Conservation (phyloP, 305 asterid species). For the Rubia tinctorum region DNA sequence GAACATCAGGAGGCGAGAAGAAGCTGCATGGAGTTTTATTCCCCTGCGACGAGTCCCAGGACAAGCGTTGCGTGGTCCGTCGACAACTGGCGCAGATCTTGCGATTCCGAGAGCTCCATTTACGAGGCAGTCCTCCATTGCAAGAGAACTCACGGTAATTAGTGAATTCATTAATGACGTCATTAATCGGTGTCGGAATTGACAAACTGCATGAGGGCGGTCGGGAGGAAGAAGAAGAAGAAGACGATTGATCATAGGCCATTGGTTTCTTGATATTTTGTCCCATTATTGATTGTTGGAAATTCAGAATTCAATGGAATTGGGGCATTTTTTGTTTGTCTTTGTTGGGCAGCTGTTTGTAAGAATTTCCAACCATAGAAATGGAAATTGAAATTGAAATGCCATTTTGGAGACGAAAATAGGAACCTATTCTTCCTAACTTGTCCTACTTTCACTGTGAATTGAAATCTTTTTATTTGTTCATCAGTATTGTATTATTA, state of each 20-base stretch:
- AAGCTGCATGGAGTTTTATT: conserved; percentile 20
- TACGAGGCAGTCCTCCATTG: conserved; percentile 89
- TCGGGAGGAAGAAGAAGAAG: conserved; percentile 6
- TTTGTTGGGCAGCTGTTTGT: conserved; percentile 7
- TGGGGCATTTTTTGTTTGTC: conserved; percentile 18
- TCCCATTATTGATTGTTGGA: background rate
- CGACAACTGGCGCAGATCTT: conserved; percentile 62
- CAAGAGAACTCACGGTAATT: conserved; percentile 63
- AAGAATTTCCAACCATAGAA: conserved; percentile 8
- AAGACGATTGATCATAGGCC: background rate
- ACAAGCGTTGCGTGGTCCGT: conserved; percentile 50
- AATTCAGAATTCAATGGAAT: background rate
- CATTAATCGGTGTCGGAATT: background rate
- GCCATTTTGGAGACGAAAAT: conserved; percentile 14
- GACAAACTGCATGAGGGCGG: background rate
- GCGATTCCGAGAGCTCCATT: conserved; percentile 86
- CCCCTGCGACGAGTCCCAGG: conserved; percentile 56
- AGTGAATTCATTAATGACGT: background rate
- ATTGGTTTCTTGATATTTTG: conserved; percentile 9
- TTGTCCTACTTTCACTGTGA: conserved; percentile 10
- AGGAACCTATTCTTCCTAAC: conserved; percentile 7
- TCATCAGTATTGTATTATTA: background rate
- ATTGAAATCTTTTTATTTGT: background rate
- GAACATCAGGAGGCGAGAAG: conserved; percentile 19
- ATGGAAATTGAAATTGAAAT: background rate